A percentile compares a stretch with the other conserved stretches of the same genome.
These are phyloP conservation scores for Triangularia setosa DNA, from an alignment of 2,329 filamentous ascomycete genomes.

Conservation along the genomic window DNA sequence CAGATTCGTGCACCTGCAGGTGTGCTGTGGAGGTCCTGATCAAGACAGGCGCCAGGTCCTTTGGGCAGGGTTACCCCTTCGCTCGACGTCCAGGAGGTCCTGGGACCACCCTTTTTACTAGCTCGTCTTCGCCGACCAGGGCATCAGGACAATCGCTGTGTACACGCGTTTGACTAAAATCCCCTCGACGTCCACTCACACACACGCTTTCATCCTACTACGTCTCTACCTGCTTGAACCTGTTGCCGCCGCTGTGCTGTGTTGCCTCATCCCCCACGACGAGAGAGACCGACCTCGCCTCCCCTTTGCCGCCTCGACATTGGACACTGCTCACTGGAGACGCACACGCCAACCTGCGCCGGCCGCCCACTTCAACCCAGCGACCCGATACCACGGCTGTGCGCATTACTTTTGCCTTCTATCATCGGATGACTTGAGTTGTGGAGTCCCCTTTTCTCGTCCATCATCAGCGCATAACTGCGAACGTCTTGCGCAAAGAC, in stretches of 20 bases:
- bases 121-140: constrained; percentile 10
- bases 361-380: constrained; percentile 3
- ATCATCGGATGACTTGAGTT: constrained; percentile 17
- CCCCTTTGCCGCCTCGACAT: neutral
- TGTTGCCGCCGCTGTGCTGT: constrained; percentile 5
- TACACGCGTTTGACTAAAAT: constrained; percentile 18
- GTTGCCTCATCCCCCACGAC: neutral
- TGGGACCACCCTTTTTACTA: constrained; percentile 11
- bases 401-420: neutral
- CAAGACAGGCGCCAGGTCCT: constrained; percentile 6
- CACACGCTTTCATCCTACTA: constrained; percentile 4
- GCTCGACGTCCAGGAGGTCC: constrained; percentile 7
- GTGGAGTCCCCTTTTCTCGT: constrained; percentile 11
- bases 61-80: constrained; percentile 19
- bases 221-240: constrained; percentile 4
- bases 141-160: constrained; percentile 6
- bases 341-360: neutral
- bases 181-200: constrained; percentile 15
- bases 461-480: constrained; percentile 14
- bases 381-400: neutral
- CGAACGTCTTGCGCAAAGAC: constrained; percentile 22
- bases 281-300: neutral
- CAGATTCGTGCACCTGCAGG: constrained; percentile 11
- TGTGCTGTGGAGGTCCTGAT: constrained; percentile 4
- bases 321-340: neutral